Percentiles rank a stretch among this genome's conserved stretches.
These are phyloP conservation scores for Solanum pimpinellifolium DNA, from an alignment of 257 asterid species.

Conservation along the genomic window DNA sequence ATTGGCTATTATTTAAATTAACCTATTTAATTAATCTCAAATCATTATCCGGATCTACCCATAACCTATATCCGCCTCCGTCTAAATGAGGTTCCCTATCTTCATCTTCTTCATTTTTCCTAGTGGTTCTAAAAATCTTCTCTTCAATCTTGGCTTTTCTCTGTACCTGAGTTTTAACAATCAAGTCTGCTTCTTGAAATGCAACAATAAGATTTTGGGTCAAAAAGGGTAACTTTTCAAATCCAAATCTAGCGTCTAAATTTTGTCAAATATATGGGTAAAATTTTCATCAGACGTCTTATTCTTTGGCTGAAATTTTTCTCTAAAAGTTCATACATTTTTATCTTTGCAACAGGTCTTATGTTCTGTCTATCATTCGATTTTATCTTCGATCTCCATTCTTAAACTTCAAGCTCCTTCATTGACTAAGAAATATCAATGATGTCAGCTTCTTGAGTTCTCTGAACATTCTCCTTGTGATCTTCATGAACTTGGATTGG, in stretches of 20 bases:
- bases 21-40: not conserved
- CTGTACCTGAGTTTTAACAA: not conserved
- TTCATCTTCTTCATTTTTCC: not conserved
- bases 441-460: not conserved
- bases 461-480: not conserved
- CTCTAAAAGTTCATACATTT: not conserved
- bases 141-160: not conserved
- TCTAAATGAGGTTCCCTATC: not conserved
- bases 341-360: not conserved
- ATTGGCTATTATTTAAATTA: not conserved
- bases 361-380: not conserved
- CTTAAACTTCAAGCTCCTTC: not conserved
- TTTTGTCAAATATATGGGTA: not conserved
- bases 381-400: not conserved
- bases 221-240: not conserved
- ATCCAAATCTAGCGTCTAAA: not conserved
- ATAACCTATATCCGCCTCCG: not conserved
- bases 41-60: not conserved
- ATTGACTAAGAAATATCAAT: not conserved
- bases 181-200: not conserved
- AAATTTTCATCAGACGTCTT: not conserved
- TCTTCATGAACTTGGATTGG: not conserved
- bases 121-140: not conserved
- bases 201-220: not conserved
- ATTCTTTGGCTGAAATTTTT: not conserved